phyloP scores from a whole-genome alignment of 1,139 yeast genomes.

The Protomyces inouyei region DNA sequence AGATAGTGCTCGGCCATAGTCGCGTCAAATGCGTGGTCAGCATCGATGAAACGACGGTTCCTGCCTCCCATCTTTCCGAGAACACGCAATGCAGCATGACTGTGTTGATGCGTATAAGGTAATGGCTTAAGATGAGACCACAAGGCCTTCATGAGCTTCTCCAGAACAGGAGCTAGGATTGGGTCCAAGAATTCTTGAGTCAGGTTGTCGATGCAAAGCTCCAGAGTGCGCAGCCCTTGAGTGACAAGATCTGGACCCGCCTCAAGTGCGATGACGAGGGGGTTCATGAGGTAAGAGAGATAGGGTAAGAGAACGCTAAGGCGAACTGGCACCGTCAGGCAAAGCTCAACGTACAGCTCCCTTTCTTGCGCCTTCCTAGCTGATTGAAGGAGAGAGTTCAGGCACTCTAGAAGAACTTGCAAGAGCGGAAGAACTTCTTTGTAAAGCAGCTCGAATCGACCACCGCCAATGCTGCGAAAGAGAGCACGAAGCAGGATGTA shows the following conservation, averaged over 20 bases:
- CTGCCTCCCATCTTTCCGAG: conserved; percentile 95
- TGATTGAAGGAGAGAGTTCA: conserved; percentile 74
- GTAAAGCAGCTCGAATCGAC: conserved; percentile 84
- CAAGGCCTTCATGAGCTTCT: conserved; percentile 85
- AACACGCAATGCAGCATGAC: conserved; percentile 89
- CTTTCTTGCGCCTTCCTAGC: conserved; percentile 87
- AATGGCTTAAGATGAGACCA: conserved; percentile 89
- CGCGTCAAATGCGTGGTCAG: conserved; percentile 60
- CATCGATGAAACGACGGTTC: conserved; percentile 75
- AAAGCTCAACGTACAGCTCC: conserved; percentile 87
- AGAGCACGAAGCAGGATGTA: conserved; percentile 82
- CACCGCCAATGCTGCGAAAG: conserved; percentile 94
- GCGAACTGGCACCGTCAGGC: conserved; percentile 92
- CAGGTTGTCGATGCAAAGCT: conserved; percentile 91
- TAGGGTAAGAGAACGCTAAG: conserved; percentile 91
- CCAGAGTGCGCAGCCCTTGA: conserved; percentile 90
- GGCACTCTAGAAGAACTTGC: conserved; percentile 77
- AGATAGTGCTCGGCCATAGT: conserved; percentile 53
- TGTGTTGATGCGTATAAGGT: conserved; percentile 88
- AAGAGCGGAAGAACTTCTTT: conserved; percentile 87
- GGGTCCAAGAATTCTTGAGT: conserved; percentile 98
- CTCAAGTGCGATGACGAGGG: conserved; percentile 82
- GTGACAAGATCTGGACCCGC: conserved; percentile 88
- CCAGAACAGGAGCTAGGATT: conserved; percentile 89
- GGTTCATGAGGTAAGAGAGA: conserved; percentile 77